These are phyloP conservation scores for Didymosphaeria variabile DNA, from an alignment of 2,329 filamentous ascomycete genomes.

Conservation along the genomic window DNA sequence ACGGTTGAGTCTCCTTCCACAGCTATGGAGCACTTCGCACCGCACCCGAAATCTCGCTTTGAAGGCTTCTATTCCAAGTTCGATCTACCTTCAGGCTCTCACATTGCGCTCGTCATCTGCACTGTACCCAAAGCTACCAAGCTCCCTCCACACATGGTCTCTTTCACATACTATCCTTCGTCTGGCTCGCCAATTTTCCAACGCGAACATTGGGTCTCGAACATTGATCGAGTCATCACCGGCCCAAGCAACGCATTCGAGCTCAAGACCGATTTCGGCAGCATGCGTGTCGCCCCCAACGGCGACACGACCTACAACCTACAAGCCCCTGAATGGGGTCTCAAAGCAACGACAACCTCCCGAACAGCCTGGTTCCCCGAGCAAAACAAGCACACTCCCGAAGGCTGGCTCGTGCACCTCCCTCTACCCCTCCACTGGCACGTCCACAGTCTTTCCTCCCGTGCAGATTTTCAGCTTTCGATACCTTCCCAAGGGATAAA, in stretches of 20 bases:
- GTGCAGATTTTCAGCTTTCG: conserved; percentile 50
- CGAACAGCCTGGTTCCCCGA: conserved; percentile 51
- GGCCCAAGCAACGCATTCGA: conserved; percentile 49
- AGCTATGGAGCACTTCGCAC: conserved; percentile 54
- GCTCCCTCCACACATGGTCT: conserved; percentile 55
- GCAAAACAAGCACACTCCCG: conserved; percentile 50
- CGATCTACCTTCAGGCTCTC: conserved; percentile 55
- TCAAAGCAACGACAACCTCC: conserved; percentile 51
- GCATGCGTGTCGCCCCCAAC: conserved; percentile 47
- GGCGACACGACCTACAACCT: conserved; percentile 50
- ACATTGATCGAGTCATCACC: conserved; percentile 46
- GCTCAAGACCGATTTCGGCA: conserved; percentile 45
- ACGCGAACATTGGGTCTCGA: conserved; percentile 54
- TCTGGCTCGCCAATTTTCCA: conserved; percentile 47
- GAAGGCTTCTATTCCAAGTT: conserved; percentile 64
- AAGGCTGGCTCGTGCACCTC: conserved; percentile 55
- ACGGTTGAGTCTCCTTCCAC: background rate
- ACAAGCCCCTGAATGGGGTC: conserved; percentile 44
- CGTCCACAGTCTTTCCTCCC: conserved; percentile 57
- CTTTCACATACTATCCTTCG: conserved; percentile 59
- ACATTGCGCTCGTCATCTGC: conserved; percentile 59
- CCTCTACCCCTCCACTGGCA: conserved; percentile 63
- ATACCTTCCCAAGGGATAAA: conserved; percentile 44
- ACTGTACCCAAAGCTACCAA: conserved; percentile 53
- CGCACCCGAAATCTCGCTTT: conserved; percentile 54